Evolutionary conservation across 2,329 filamentous ascomycete genomes (phyloP).

Genomic region (Leptographium lundbergii): DNA sequence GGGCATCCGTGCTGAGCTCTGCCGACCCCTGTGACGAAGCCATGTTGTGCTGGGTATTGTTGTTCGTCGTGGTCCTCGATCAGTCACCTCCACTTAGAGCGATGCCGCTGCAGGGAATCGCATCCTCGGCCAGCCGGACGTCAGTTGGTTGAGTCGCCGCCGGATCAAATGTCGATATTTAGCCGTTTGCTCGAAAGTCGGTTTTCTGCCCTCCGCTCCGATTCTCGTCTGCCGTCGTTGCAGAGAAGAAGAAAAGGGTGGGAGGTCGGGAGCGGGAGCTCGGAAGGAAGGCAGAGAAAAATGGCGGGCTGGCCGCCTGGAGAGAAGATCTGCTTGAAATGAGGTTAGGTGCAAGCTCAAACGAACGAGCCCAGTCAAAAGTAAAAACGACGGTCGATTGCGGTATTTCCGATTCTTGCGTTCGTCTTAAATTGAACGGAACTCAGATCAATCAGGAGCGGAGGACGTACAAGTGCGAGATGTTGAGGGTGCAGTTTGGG

Average conservation of each 20-base stretch:
- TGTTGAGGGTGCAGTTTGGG: not conserved
- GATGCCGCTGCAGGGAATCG: constrained; percentile 7
- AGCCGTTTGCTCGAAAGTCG: not conserved
- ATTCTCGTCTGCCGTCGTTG: not conserved
- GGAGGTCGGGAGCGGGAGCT: not conserved
- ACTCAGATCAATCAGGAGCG: not conserved
- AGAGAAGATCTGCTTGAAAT: not conserved
- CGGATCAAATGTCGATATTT: not conserved
- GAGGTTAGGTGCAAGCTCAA: not conserved
- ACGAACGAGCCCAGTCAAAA: not conserved
- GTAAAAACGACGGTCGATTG: not conserved
- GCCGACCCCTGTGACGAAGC: constrained; percentile 23
- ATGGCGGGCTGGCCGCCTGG: constrained; percentile 1
- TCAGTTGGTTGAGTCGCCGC: not conserved
- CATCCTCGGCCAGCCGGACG: constrained; percentile 8
- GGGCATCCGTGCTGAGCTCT: constrained; percentile 40
- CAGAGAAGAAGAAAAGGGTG: not conserved
- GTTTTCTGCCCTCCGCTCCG: not conserved
- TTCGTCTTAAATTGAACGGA: not conserved
- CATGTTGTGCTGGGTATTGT: constrained; percentile 8
- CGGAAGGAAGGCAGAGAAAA: not conserved
- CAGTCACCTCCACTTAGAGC: constrained; percentile 11
- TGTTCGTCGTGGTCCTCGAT: constrained; percentile 10
- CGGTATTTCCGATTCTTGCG: not conserved
- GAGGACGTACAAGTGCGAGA: not conserved